Evolutionary conservation across 139 green algal species (phyloP).

Genomic region (Raphidocelis subcapitata): DNA sequence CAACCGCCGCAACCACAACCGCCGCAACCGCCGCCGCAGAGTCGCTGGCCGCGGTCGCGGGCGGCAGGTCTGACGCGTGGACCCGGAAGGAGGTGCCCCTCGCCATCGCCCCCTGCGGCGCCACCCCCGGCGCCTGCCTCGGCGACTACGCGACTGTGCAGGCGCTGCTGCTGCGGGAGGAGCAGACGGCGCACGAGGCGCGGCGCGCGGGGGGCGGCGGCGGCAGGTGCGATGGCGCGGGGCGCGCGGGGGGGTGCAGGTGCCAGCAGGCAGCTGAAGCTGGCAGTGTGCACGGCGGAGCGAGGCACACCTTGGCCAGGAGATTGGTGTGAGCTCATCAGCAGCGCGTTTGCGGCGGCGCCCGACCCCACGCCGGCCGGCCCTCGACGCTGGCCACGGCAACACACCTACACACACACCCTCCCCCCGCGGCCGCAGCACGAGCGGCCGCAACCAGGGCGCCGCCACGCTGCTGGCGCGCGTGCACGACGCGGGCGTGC

Average conservation of each 20-base stretch:
- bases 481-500: constrained; percentile 10
- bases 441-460: neutral
- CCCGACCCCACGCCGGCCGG: constrained; percentile 13
- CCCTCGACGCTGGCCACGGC: constrained; percentile 42
- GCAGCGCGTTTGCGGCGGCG: no score
- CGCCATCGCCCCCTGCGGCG: neutral
- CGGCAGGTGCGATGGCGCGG: neutral
- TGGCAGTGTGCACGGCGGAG: neutral
- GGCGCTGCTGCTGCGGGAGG: constrained; percentile 40
- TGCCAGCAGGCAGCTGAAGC: neutral
- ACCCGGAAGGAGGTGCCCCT: constrained; percentile 37
- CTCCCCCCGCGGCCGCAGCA: neutral
- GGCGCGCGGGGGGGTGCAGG: neutral
- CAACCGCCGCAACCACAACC: no score
- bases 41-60: neutral
- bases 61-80: constrained; percentile 5
- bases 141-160: constrained; percentile 13
- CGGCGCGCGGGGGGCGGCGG: neutral
- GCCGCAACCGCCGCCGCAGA: neutral
- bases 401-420: constrained; percentile 19
- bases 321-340: no score
- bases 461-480: constrained; percentile 16
- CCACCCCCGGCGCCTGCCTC: constrained; percentile 8
- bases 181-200: constrained; percentile 31
- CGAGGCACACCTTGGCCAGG: no score